Percentiles rank a stretch among this genome's conserved stretches.
Conservation (phyloP, 1,139 yeast species). For the Magnusiomyces suaveolens region DNA sequence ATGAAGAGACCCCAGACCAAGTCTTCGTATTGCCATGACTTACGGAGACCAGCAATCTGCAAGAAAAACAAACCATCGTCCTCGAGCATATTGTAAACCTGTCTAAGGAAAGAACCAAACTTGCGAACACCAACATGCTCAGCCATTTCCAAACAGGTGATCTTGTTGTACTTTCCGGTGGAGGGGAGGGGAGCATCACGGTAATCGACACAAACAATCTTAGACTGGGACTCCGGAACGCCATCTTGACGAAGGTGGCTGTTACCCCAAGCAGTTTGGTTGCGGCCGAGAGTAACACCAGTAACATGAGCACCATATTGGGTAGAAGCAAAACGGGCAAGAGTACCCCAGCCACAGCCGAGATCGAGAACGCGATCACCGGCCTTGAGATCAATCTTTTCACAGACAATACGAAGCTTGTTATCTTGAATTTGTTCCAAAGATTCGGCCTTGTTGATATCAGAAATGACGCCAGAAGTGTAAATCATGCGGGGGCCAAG, state of each 20-base stretch:
- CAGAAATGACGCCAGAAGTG: slow-evolving; percentile 77
- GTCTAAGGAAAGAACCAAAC: slow-evolving; percentile 62
- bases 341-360: slow-evolving; percentile 97
- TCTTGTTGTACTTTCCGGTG: slow-evolving; percentile 67
- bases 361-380: slow-evolving; percentile 74
- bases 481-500: slow-evolving; percentile 92
- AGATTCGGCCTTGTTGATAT: slow-evolving; percentile 61
- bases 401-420: slow-evolving; percentile 79
- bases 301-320: slow-evolving; percentile 81
- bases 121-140: slow-evolving; percentile 94
- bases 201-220: slow-evolving; percentile 76
- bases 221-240: slow-evolving; percentile 56
- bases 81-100: slow-evolving; percentile 77
- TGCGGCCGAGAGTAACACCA: slow-evolving; percentile 80
- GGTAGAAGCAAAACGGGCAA: slow-evolving; percentile 74
- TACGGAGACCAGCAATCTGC: slow-evolving; percentile 87
- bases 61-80: slow-evolving; percentile 79
- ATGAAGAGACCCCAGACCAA: slow-evolving; percentile 89
- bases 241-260: slow-evolving; percentile 59
- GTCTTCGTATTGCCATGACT: slow-evolving; percentile 92
- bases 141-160: slow-evolving; percentile 89
- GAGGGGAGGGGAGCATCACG: slow-evolving; percentile 75
- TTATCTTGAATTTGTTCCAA: slow-evolving; percentile 86
- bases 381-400: slow-evolving; percentile 62
- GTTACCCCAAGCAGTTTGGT: slow-evolving; percentile 89